phyloP scores from a whole-genome alignment of 257 asterid species.

The Solanum habrochaites region DNA sequence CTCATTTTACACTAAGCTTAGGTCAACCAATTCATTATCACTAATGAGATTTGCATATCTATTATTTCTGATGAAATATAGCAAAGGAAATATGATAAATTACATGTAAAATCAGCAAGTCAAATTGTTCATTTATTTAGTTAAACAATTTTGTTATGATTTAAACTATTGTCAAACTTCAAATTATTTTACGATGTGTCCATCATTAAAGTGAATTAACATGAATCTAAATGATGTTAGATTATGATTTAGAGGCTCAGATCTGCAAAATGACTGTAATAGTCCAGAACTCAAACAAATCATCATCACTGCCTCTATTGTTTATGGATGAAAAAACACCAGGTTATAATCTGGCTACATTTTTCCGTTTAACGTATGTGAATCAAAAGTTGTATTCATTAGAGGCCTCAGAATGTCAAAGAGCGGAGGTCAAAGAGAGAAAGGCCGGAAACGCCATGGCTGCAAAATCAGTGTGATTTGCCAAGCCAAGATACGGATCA shows the following conservation, averaged over 20 bases:
- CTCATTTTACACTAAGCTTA: too few species aligned
- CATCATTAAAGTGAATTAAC: too few species aligned
- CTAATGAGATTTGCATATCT: too few species aligned
- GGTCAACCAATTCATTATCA: not conserved
- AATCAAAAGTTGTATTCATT: not conserved
- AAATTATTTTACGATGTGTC: too few species aligned
- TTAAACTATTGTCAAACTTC: too few species aligned
- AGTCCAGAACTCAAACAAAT: not conserved
- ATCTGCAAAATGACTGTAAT: slow-evolving; percentile 17
- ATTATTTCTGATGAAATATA: too few species aligned
- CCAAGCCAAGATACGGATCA: not conserved
- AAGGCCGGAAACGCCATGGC: not conserved
- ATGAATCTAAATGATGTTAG: too few species aligned
- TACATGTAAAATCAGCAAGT: too few species aligned
- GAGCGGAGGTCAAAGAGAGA: not conserved
- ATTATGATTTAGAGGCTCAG: slow-evolving; percentile 14
- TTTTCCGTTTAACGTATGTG: not conserved
- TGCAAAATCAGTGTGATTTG: not conserved
- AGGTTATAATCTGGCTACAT: not conserved
- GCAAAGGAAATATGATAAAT: too few species aligned
- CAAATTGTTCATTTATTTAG: too few species aligned
- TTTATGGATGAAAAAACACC: not conserved
- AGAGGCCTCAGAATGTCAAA: not conserved
- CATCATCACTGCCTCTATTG: slow-evolving; percentile 1
- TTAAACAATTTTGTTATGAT: not conserved